Evolutionary conservation across 1,284 basidiomycete species (phyloP).

Genomic region (Xerocomus amazonicus): DNA sequence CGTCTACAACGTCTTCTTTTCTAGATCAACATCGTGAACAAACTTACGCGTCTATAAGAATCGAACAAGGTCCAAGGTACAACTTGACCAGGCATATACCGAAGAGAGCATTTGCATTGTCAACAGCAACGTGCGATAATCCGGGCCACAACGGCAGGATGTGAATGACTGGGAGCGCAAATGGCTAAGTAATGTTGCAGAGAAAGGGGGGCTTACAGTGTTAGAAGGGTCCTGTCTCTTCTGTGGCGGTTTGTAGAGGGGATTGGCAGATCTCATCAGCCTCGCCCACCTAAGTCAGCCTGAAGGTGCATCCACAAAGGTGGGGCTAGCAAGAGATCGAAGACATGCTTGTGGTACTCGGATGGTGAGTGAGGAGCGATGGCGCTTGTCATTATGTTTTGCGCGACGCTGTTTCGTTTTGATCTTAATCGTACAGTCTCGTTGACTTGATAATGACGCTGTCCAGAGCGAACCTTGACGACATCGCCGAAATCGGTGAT

Average conservation of each 20-base stretch:
- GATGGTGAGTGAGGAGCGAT: too few relatives aligned
- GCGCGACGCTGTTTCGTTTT: too few relatives aligned
- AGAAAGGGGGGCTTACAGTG: background rate
- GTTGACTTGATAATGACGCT: too few relatives aligned
- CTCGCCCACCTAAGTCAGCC: background rate
- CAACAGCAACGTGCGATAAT: constrained; percentile 9
- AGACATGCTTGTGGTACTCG: background rate
- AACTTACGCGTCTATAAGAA: too few relatives aligned
- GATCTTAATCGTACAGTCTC: too few relatives aligned
- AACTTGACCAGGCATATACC: constrained; percentile 9
- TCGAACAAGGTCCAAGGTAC: constrained; percentile 3
- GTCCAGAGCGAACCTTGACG: too few relatives aligned
- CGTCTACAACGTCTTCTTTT: constrained; percentile 3
- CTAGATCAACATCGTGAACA: background rate
- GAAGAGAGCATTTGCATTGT: constrained; percentile 4
- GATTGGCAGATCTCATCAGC: background rate
- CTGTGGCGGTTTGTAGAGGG: background rate
- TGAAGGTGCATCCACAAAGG: too few relatives aligned
- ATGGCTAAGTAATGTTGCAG: background rate
- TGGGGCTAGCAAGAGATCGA: background rate
- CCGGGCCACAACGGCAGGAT: constrained; percentile 7
- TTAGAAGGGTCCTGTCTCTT: background rate
- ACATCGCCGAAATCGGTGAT: too few relatives aligned
- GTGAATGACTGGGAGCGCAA: background rate
- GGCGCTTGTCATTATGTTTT: too few relatives aligned